Conservation (phyloP, 1,284 basidiomycete genomes). For the Exobasidium rhododendri region DNA sequence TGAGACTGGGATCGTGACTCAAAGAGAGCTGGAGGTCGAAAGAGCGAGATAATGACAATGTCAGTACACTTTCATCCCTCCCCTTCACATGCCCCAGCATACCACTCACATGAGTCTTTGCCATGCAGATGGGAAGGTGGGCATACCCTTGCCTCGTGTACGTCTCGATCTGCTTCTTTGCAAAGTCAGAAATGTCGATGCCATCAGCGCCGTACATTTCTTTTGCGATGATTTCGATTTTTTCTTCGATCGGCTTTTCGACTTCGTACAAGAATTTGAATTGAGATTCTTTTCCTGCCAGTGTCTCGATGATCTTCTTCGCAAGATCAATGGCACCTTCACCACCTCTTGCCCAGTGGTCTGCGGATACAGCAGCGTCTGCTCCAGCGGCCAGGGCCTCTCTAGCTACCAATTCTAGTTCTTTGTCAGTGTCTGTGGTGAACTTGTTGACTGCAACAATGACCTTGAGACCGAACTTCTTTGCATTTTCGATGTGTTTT, state of each 20-base stretch:
- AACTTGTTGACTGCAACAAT: constrained; percentile 95
- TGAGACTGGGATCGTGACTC: constrained; percentile 42
- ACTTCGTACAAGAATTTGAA: constrained; percentile 54
- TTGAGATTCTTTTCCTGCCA: constrained; percentile 35
- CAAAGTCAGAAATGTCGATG: constrained; percentile 62
- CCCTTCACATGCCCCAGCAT: not conserved
- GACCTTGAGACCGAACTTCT: constrained; percentile 95
- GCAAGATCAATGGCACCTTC: constrained; percentile 48
- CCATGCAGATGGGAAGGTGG: constrained; percentile 79
- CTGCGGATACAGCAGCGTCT: constrained; percentile 89
- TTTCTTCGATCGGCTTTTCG: constrained; percentile 39
- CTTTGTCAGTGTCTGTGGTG: constrained; percentile 82
- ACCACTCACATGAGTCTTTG: constrained; percentile 92
- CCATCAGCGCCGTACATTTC: constrained; percentile 54
- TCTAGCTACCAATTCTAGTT: constrained; percentile 78
- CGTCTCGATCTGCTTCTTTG: constrained; percentile 79
- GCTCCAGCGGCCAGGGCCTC: constrained; percentile 81
- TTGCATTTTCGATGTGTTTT: constrained; percentile 90
- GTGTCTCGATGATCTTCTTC: constrained; percentile 42
- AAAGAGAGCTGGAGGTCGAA: constrained; percentile 30
- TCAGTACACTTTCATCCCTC: constrained; percentile 13
- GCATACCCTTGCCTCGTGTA: constrained; percentile 88
- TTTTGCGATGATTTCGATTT: constrained; percentile 50
- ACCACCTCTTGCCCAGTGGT: constrained; percentile 65
- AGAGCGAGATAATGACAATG: not conserved